phyloP scores from a whole-genome alignment of 257 asterid species.

The Jasminum sambac region DNA sequence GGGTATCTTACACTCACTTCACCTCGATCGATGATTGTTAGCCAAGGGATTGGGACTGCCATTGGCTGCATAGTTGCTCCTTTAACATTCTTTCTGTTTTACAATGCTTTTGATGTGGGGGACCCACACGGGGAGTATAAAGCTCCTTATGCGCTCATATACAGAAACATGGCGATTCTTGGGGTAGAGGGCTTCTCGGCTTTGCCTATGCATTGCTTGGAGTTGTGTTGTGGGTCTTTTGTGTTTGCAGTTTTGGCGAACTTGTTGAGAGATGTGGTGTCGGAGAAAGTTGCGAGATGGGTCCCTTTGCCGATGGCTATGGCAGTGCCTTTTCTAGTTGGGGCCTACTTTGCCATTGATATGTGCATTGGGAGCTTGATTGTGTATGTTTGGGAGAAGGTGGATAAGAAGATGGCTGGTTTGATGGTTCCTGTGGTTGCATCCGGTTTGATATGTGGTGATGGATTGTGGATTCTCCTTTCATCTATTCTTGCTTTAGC shows the following conservation, averaged over 20 bases:
- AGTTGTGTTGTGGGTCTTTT: conserved; percentile 47
- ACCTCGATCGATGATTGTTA: conserved; percentile 27
- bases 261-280: conserved; percentile 30
- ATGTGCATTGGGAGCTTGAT: conserved; percentile 55
- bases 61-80: conserved; percentile 26
- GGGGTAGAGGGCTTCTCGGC: conserved; percentile 61
- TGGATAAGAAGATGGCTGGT: conserved; percentile 30
- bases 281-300: conserved; percentile 36
- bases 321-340: conserved; percentile 51
- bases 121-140: conserved; percentile 45
- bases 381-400: conserved; percentile 39
- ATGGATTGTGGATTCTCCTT: conserved; percentile 53
- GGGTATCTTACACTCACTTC: conserved; percentile 28
- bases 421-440: conserved; percentile 52
- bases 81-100: conserved; percentile 21
- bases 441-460: conserved; percentile 54
- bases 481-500: conserved; percentile 46
- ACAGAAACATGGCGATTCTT: conserved; percentile 51
- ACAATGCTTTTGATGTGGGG: conserved; percentile 30
- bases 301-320: conserved; percentile 52
- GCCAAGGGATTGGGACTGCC: conserved; percentile 28
- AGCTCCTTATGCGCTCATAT: conserved; percentile 45
- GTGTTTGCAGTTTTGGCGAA: conserved; percentile 39
- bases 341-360: conserved; percentile 50
- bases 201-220: conserved; percentile 41